phyloP scores from a whole-genome alignment of 805 yeast species.

The Wickerhamiella sorbophila region DNA sequence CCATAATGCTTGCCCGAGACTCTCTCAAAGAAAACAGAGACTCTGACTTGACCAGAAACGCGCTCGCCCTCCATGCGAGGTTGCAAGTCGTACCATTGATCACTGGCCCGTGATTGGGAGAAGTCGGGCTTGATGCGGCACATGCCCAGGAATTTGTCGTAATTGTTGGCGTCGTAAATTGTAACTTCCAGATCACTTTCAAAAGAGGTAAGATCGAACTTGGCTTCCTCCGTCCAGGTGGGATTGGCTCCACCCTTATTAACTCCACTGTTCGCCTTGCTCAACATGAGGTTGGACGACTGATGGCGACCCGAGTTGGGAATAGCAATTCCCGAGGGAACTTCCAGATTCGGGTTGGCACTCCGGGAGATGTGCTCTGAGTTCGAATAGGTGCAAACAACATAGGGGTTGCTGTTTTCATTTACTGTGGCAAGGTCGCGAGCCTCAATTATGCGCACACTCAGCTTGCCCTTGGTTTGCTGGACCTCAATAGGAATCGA shows the following conservation, averaged over 20 bases:
- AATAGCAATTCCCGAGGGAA: constrained; percentile 25
- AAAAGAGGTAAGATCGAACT: constrained; percentile 72
- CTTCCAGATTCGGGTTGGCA: constrained; percentile 10
- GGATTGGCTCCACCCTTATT: constrained; percentile 37
- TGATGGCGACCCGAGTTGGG: constrained; percentile 17
- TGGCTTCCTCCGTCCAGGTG: constrained; percentile 83
- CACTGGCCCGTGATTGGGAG: constrained; percentile 24
- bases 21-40: constrained; percentile 57
- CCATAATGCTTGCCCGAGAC: constrained; percentile 60
- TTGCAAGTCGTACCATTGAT: constrained; percentile 61
- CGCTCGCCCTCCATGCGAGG: constrained; percentile 64
- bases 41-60: constrained; percentile 63
- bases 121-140: constrained; percentile 33
- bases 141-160: constrained; percentile 75
- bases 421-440: constrained; percentile 32
- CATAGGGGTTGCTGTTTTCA: constrained; percentile 34
- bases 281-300: constrained; percentile 1
- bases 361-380: constrained; percentile 67
- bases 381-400: constrained; percentile 81
- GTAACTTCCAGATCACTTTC: constrained; percentile 77
- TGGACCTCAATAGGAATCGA: constrained; percentile 11
- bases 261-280: constrained; percentile 7
- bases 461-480: constrained; percentile 46
- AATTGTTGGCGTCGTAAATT: constrained; percentile 73
- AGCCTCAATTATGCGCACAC: constrained; percentile 72